These are phyloP conservation scores for Dicorynia guianensis DNA, from an alignment of 306 rosid species.

Conservation along the genomic window DNA sequence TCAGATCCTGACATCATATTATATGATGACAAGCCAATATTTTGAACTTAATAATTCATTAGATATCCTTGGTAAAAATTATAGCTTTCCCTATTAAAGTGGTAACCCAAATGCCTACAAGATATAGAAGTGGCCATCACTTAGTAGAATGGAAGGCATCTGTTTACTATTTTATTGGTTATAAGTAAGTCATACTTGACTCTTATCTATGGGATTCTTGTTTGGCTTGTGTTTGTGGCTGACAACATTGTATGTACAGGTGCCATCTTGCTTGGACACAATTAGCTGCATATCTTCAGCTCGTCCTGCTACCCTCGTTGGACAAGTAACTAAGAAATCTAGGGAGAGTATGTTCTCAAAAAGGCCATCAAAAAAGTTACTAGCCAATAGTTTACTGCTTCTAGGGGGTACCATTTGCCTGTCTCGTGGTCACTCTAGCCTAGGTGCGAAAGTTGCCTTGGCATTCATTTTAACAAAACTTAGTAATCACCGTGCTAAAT, in stretches of 20 bases:
- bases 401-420: slow-evolving; percentile 80
- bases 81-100: not conserved
- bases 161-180: not conserved
- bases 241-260: slow-evolving; percentile 53
- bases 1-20: not conserved
- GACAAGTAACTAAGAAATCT: slow-evolving; percentile 44
- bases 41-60: not conserved
- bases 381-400: slow-evolving; percentile 77
- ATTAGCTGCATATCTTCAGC: slow-evolving; percentile 39
- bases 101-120: not conserved
- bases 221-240: slow-evolving; percentile 2
- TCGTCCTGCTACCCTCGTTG: slow-evolving; percentile 34
- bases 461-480: slow-evolving; percentile 76
- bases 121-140: not conserved
- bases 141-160: not conserved
- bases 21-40: not conserved
- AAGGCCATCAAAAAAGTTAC: slow-evolving; percentile 65
- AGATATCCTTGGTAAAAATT: not conserved
- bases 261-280: slow-evolving; percentile 64
- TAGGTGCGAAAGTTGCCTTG: slow-evolving; percentile 87
- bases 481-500: slow-evolving; percentile 52
- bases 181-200: not conserved
- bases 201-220: not conserved
- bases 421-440: slow-evolving; percentile 81
- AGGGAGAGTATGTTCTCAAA: slow-evolving; percentile 38